Evolutionary conservation across 164 flowering plant genomes (phyloP).

Genomic region (Vitis rotundifolia): DNA sequence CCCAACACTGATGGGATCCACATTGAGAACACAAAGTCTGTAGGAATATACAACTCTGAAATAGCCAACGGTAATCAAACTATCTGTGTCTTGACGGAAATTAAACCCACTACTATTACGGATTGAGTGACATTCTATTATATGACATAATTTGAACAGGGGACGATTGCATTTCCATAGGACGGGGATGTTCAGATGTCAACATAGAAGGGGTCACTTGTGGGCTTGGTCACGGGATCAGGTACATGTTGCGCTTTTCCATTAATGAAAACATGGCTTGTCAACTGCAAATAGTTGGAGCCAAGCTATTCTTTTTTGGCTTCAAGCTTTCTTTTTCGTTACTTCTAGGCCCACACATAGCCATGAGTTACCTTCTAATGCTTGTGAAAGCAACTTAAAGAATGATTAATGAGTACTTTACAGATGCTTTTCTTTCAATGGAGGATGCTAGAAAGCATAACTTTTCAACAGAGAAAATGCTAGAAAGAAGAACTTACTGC

Average conservation of each 20-base stretch:
- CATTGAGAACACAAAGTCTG: slow-evolving; percentile 57
- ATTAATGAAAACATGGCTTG: not conserved
- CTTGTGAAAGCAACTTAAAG: no score
- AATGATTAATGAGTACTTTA: no score
- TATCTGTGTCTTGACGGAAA: not conserved
- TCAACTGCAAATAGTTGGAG: not conserved
- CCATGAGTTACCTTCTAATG: no score
- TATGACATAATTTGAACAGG: slow-evolving; percentile 34
- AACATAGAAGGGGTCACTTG: slow-evolving; percentile 65
- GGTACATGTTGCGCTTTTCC: slow-evolving; percentile 27
- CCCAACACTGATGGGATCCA: slow-evolving; percentile 86
- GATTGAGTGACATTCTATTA: not conserved
- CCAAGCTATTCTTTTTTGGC: not conserved
- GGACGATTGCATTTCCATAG: slow-evolving; percentile 78
- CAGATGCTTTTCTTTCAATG: no score
- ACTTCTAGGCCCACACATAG: no score
- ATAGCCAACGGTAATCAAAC: slow-evolving; percentile 48
- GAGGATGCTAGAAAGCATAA: no score
- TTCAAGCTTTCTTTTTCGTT: not conserved
- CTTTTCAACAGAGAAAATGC: no score
- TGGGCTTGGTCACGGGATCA: slow-evolving; percentile 80
- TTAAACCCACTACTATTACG: not conserved
- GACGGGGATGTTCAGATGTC: slow-evolving; percentile 60
- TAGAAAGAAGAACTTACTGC: no score
- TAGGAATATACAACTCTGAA: slow-evolving; percentile 59